Conservation (phyloP, 2,329 filamentous ascomycete species). For the Claviceps spartinae region DNA sequence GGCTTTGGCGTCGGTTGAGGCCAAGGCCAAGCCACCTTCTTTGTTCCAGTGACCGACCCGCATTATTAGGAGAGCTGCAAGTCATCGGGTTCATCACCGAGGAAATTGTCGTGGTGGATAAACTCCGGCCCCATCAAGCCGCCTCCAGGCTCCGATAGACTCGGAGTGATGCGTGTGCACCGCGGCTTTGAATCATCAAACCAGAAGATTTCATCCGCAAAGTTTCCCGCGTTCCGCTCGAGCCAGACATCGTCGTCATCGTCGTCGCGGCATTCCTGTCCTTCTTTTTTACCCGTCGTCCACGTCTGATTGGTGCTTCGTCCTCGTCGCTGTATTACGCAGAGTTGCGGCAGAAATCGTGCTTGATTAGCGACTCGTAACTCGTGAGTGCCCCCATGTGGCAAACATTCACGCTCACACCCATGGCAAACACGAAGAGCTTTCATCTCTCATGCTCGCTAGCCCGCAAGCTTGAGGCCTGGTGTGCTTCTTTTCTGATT, state of each 20-base stretch:
- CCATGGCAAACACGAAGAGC: neutral
- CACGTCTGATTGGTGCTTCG: neutral
- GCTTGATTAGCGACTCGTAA: neutral
- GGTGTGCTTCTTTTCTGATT: neutral
- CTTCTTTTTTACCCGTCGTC: neutral
- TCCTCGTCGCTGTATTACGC: neutral
- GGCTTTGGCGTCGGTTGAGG: too few relatives aligned
- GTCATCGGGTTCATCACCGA: too few relatives aligned
- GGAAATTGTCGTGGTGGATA: constrained; percentile 2
- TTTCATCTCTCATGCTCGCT: neutral
- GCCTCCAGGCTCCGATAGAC: neutral
- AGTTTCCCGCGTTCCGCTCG: neutral
- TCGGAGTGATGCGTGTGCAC: neutral
- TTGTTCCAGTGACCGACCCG: neutral
- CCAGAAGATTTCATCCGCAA: neutral
- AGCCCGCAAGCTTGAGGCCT: neutral
- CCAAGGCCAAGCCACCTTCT: neutral
- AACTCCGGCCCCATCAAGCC: constrained; percentile 4
- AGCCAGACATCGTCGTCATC: neutral
- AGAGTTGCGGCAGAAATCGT: neutral
- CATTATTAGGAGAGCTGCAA: too few relatives aligned
- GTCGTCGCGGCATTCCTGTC: neutral
- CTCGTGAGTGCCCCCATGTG: neutral
- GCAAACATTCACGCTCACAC: neutral
- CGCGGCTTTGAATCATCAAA: neutral